Evolutionary conservation across 441 rosid species (phyloP), one percentile per base, ranked within the genome.

Genomic region (Corymbia calophylla): DNA sequence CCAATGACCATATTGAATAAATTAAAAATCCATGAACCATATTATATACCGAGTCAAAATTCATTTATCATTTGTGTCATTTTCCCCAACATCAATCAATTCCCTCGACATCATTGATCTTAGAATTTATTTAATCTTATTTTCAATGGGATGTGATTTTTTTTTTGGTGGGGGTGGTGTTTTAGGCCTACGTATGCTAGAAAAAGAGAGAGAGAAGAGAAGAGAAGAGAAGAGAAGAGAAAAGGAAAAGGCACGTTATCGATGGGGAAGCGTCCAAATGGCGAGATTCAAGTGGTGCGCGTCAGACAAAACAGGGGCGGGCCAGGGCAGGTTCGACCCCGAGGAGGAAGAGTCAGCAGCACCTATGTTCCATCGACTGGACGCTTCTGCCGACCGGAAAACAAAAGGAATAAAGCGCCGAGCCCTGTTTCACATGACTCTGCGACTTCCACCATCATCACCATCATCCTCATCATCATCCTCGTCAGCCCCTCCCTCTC

Each of bases 291-390:
- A 77, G 84, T 51, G 87, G 44, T 29, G 32, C 89, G 87, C 49
- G 84, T 27, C 35, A 86, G 93, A 93, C 93, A 91, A 91, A 90
- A 89, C 92, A 89, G 48, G 92, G 91, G 92, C 92, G 93, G 56
- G 47, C 55, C 68, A 10, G 91, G 91, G 91, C 84, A 25, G 51
- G 51, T 44, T 23, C 53, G 9, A 27, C 60, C 62, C 66, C 81
- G 31, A 47, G 53, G 88, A 73, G 88, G 73, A 91, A 87, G 87
- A 80, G 84, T 25, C 16, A 29, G 58, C 9, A 82, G 85, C 87
- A 88, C 92, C 91, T 68, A 90, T 90, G 88, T 88, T 73, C 86
- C 17, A 54, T 80, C 62, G 84, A 64, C 51, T 56, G 92, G 84
- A 77, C 53, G 17, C 8, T 44, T 90, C 90, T 35, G 47, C 92